Evolutionary conservation across 202 grass and related monocot species (phyloP).

Genomic region (Setaria viridis): DNA sequence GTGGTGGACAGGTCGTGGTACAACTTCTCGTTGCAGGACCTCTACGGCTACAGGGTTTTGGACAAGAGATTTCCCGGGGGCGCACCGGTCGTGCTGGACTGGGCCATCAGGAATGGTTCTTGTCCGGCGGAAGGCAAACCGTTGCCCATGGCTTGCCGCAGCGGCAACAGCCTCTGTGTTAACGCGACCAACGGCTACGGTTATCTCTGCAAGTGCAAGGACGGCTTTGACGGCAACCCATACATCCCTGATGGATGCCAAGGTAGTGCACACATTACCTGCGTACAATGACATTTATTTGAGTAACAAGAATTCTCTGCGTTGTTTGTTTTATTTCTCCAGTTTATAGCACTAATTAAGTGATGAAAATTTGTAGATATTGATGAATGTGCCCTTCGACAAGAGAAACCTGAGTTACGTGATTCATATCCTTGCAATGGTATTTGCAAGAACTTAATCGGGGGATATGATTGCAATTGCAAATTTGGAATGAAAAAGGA

Average conservation of each 20-base stretch:
- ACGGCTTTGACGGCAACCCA: not conserved
- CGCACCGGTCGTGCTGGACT: constrained; percentile 22
- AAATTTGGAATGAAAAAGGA: too few species aligned
- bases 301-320: too few species aligned
- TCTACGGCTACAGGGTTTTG: not conserved
- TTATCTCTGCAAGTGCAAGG: not conserved
- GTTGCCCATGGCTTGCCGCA: not conserved
- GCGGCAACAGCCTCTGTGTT: constrained; percentile 1
- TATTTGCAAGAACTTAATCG: not conserved
- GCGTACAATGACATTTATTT: too few species aligned
- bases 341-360: not conserved
- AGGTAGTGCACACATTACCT: not conserved
- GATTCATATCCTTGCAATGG: not conserved
- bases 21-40: constrained; percentile 1
- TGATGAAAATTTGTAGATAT: not conserved
- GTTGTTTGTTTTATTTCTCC: too few species aligned
- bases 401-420: not conserved
- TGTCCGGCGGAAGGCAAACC: not conserved
- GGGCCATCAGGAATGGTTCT: not conserved
- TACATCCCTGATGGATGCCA: constrained; percentile 5
- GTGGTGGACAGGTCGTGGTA: constrained; percentile 23
- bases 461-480: not conserved
- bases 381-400: not conserved
- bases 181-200: not conserved
- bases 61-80: not conserved